These are phyloP conservation scores for Prunus mume DNA, from an alignment of 306 rosid genomes.

Conservation along the genomic window DNA sequence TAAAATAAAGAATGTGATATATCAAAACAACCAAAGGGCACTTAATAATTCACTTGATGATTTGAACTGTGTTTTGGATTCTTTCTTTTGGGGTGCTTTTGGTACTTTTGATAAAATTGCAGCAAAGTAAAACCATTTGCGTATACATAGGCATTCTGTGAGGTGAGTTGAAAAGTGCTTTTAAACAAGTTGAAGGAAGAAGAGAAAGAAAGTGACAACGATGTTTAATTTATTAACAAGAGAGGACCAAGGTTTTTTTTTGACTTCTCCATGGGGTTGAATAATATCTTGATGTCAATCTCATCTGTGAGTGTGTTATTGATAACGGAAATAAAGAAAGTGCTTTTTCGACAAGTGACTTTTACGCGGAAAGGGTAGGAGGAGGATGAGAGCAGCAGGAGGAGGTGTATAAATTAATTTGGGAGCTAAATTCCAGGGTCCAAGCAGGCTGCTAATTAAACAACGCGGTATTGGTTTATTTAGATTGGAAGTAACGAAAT, in stretches of 20 bases:
- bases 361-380: background rate
- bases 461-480: background rate
- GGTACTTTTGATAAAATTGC: background rate
- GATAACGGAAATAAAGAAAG: background rate
- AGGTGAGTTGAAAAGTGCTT: no score
- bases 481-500: background rate
- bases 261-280: background rate
- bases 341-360: background rate
- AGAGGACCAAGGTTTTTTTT: background rate
- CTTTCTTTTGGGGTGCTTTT: background rate
- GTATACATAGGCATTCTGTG: no score
- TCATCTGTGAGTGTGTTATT: background rate
- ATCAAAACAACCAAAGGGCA: no score
- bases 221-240: background rate
- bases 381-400: background rate
- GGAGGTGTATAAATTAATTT: background rate
- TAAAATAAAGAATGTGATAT: no score
- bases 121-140: no score
- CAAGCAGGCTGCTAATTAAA: background rate
- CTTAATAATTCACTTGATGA: no score
- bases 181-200: background rate
- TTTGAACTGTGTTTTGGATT: no score
- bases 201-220: background rate
- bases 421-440: background rate
- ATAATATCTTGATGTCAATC: background rate